These are phyloP conservation scores for Cercospora sp. DNA, from an alignment of 2,329 filamentous ascomycete genomes.

Conservation along the genomic window DNA sequence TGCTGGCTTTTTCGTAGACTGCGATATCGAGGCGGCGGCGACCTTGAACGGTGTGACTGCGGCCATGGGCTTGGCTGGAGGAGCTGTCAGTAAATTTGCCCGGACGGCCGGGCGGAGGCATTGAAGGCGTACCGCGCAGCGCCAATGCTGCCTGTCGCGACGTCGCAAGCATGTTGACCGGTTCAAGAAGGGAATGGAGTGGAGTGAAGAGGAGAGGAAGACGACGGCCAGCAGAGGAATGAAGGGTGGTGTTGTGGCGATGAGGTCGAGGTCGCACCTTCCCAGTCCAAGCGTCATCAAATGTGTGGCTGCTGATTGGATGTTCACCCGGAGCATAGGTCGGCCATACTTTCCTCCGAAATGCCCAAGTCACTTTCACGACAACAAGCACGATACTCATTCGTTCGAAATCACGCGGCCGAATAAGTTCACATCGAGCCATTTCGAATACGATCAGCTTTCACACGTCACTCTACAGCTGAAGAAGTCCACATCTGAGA, in stretches of 20 bases:
- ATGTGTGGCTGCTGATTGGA: neutral
- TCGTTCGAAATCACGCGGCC: neutral
- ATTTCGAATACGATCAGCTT: neutral
- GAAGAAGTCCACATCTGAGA: neutral
- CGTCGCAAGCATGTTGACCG: conserved; percentile 18
- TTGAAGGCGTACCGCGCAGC: conserved; percentile 52
- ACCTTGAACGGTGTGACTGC: conserved; percentile 64
- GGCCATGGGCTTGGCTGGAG: conserved; percentile 63
- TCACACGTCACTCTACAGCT: neutral
- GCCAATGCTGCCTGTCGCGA: conserved; percentile 52
- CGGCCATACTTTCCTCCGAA: conserved; percentile 3
- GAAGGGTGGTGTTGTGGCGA: conserved; percentile 1
- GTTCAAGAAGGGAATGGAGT: neutral
- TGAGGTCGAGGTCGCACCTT: neutral
- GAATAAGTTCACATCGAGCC: neutral
- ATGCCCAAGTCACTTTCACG: neutral
- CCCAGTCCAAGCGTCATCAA: conserved; percentile 7
- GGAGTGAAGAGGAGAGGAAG: conserved; percentile 3
- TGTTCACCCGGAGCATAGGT: neutral
- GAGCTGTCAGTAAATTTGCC: conserved; percentile 29
- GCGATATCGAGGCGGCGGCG: conserved; percentile 64
- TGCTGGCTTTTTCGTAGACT: conserved; percentile 64
- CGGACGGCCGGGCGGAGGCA: conserved; percentile 6
- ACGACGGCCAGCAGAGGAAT: neutral
- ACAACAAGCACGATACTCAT: neutral